phyloP scores from a whole-genome alignment of 768 basidiomycete genomes.

The Sporobolomyces pararoseus region DNA sequence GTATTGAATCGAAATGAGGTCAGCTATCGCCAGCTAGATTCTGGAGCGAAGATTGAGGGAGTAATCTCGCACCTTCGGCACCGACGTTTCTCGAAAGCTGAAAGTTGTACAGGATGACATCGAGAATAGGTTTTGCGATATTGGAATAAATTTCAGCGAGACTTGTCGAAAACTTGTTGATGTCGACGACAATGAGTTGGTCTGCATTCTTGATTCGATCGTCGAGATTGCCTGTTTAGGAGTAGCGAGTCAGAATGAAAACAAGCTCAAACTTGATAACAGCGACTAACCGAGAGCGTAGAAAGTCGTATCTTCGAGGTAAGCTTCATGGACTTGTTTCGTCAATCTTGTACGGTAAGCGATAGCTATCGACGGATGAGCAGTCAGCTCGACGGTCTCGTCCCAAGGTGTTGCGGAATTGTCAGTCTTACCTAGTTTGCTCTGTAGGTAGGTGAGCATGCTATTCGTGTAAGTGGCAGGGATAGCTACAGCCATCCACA shows the following conservation, averaged over 20 bases:
- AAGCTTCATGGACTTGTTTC: conserved; percentile 71
- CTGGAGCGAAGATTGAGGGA: conserved; percentile 52
- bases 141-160: conserved; percentile 88
- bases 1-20: no score
- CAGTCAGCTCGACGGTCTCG: background rate
- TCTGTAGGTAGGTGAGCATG: conserved; percentile 62
- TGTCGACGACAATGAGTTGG: conserved; percentile 96
- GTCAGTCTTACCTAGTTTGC: conserved; percentile 59
- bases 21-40: no score
- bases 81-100: conserved; percentile 91
- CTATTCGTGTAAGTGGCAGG: conserved; percentile 83
- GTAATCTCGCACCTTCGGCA: conserved; percentile 63
- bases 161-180: conserved; percentile 83
- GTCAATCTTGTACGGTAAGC: conserved; percentile 85
- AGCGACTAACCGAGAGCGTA: conserved; percentile 74
- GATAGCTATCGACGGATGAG: conserved; percentile 54
- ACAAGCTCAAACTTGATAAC: conserved; percentile 13
- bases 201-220: conserved; percentile 95
- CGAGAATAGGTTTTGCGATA: conserved; percentile 85
- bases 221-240: conserved; percentile 85
- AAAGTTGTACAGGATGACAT: conserved; percentile 91
- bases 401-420: background rate
- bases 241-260: no score
- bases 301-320: conserved; percentile 83
- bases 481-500: conserved; percentile 80